These are phyloP conservation scores for Tilletia indica DNA, from an alignment of 1,284 basidiomycete species.

Conservation along the genomic window DNA sequence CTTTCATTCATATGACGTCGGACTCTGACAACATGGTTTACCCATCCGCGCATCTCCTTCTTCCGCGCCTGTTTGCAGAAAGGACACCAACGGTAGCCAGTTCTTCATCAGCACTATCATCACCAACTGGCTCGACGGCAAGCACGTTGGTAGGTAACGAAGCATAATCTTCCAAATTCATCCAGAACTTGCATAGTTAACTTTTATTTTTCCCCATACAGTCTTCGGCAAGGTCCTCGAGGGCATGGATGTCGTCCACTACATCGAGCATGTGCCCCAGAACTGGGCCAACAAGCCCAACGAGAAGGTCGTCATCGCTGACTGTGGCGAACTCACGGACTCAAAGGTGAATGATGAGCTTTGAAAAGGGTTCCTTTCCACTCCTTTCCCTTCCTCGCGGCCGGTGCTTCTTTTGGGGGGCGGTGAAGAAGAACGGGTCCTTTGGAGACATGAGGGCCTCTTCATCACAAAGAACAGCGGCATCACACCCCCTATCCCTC, in stretches of 20 bases:
- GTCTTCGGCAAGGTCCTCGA: constrained; percentile 32
- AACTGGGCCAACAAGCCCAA: constrained; percentile 42
- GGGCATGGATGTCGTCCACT: constrained; percentile 32
- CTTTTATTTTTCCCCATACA: not conserved
- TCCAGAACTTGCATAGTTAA: not conserved
- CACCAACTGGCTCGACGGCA: constrained; percentile 40
- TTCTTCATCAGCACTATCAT: constrained; percentile 54
- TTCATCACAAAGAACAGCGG: too few relatives aligned
- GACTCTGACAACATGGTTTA: too few relatives aligned
- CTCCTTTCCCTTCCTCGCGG: not conserved
- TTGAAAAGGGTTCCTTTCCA: not conserved
- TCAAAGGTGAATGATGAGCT: constrained; percentile 17
- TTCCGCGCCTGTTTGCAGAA: constrained; percentile 55
- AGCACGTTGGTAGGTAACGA: constrained; percentile 22
- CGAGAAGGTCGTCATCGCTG: constrained; percentile 39
- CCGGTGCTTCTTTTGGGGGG: not conserved
- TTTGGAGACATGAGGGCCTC: too few relatives aligned
- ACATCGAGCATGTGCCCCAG: constrained; percentile 43
- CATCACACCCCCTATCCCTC: too few relatives aligned
- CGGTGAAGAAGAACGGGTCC: too few relatives aligned
- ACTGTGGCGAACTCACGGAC: constrained; percentile 42
- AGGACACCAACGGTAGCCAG: constrained; percentile 50
- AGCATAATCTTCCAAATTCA: not conserved
- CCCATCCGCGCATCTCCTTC: too few relatives aligned
- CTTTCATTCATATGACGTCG: constrained; percentile 7